phyloP scores from a whole-genome alignment of 345 rosid genomes.

The Hibiscus tridactylites region DNA sequence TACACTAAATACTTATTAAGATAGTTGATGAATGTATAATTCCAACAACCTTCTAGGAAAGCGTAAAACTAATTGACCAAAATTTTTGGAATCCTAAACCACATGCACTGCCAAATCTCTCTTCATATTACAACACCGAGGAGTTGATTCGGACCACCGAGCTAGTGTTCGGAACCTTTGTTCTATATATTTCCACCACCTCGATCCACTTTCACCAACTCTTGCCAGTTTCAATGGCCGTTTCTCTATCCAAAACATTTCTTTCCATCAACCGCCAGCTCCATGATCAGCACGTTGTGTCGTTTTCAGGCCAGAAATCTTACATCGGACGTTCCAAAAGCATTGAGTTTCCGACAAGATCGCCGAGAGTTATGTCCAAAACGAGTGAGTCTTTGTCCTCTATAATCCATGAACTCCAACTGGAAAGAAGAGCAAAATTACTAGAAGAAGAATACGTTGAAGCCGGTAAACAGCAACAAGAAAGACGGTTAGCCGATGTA shows the following conservation, averaged over 20 bases:
- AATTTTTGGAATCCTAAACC: not conserved
- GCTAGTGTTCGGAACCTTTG: too few relatives aligned
- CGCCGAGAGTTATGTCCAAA: slow-evolving; percentile 20
- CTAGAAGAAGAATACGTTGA: slow-evolving; percentile 9
- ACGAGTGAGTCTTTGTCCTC: slow-evolving; percentile 31
- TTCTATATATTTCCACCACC: not conserved
- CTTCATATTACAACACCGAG: not conserved
- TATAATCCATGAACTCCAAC: slow-evolving; percentile 25
- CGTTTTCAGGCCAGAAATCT: slow-evolving; percentile 14
- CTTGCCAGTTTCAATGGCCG: slow-evolving; percentile 27
- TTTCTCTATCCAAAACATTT: slow-evolving; percentile 23
- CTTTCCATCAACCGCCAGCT: slow-evolving; percentile 11
- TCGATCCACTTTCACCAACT: not conserved
- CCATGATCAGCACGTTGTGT: not conserved
- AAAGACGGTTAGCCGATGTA: slow-evolving; percentile 29
- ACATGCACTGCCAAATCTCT: not conserved
- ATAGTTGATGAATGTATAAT: too few relatives aligned
- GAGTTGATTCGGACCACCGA: not conserved
- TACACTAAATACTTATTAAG: too few relatives aligned
- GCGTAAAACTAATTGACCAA: not conserved
- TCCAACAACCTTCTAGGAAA: not conserved
- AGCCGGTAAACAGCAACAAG: slow-evolving; percentile 8
- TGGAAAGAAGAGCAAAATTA: slow-evolving; percentile 13
- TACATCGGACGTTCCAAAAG: not conserved
- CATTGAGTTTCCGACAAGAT: slow-evolving; percentile 7